Evolutionary conservation across 1,284 basidiomycete genomes (phyloP), one percentile per base, ranked within the genome.

Genomic region (Rhodotorula sp.): DNA sequence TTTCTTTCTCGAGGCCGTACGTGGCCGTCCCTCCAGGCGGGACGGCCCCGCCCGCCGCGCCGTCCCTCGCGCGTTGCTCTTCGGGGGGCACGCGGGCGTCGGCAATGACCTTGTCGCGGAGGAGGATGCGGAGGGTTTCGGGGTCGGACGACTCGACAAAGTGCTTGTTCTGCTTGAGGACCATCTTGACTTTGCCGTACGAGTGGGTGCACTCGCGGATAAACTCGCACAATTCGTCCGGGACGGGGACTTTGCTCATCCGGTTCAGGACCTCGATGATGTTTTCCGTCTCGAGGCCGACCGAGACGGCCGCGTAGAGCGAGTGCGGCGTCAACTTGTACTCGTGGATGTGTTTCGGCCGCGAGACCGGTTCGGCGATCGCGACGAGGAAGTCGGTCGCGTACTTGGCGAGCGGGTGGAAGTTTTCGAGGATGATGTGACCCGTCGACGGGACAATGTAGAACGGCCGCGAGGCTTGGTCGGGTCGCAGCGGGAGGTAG

Each of bases 251-350:
- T 67, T 80, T 80, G 31, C 71, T 75, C 61, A 80, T 71, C 45
- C 79, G 72, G 63, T 83, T 83, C 55, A 84, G 77, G 23, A 94
- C 97, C 85, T 95, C 93, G 81, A 99, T 97, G 78, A 99, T 99
- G 81, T 99, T 95, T 79, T 95, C 90, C 5, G 97, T 99, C 81
- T 98, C 93, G 50, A 99, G 84, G 31, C 97, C 97, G 69, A 99
- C 97, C 21, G 95, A 98, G 72, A 99, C 95, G 67, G 97, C 97
- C 65, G 97, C 97, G 82, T 99, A 98, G 43, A 99, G 85, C 34
- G 95, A 97, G 82, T 98, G 97, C 60, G 95, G 90, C 62, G 95
- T 98, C 79, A 99, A 88, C 83, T 97, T 94, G 86, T 98, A 99
- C 85, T 99, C 97, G 83, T 99, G 97, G 74, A 99, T 95, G 82